These are phyloP conservation scores for Phyllachora maydis DNA, from an alignment of 2,329 filamentous ascomycete genomes.

Conservation along the genomic window DNA sequence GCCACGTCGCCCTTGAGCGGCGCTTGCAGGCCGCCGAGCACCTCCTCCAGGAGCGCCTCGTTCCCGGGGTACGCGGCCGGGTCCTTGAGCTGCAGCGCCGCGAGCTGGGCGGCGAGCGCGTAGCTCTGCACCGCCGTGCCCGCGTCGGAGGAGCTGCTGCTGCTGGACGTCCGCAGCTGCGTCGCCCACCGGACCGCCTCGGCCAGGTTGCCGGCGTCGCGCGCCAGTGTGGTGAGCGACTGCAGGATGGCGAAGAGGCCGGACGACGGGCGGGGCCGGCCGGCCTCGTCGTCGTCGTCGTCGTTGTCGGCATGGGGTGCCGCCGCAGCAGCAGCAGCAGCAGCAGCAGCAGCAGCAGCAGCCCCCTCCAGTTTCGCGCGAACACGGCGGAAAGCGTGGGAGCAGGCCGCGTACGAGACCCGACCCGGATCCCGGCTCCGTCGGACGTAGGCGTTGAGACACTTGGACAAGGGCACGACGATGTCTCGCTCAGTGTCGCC, in stretches of 20 bases:
- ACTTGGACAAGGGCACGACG: slow-evolving; percentile 41
- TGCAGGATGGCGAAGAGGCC: slow-evolving; percentile 28
- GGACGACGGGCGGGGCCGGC: slow-evolving; percentile 14
- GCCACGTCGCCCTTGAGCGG: slow-evolving; percentile 34
- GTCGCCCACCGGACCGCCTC: slow-evolving; percentile 35
- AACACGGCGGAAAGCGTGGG: slow-evolving; percentile 13
- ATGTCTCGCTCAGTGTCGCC: slow-evolving; percentile 43
- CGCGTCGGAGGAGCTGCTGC: too few species aligned
- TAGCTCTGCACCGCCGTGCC: slow-evolving; percentile 27
- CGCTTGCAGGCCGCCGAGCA: slow-evolving; percentile 33
- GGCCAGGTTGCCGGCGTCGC: slow-evolving; percentile 22
- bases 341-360: too few species aligned
- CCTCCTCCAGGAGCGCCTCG: slow-evolving; percentile 20
- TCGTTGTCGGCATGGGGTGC: too few species aligned
- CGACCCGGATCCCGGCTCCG: slow-evolving; percentile 17
- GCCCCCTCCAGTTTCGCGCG: slow-evolving; percentile 17
- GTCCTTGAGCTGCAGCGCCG: slow-evolving; percentile 30
- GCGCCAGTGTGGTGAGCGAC: slow-evolving; percentile 21
- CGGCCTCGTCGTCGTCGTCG: too few species aligned
- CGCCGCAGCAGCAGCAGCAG: too few species aligned
- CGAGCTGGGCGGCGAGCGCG: slow-evolving; percentile 30
- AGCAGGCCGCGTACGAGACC: slow-evolving; percentile 17
- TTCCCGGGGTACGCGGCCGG: slow-evolving; percentile 14
- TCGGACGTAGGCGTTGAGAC: slow-evolving; percentile 37
- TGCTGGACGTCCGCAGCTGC: slow-evolving; percentile 24